These are phyloP conservation scores for Nemania sp. DNA, from an alignment of 2,329 filamentous ascomycete species.

Conservation along the genomic window DNA sequence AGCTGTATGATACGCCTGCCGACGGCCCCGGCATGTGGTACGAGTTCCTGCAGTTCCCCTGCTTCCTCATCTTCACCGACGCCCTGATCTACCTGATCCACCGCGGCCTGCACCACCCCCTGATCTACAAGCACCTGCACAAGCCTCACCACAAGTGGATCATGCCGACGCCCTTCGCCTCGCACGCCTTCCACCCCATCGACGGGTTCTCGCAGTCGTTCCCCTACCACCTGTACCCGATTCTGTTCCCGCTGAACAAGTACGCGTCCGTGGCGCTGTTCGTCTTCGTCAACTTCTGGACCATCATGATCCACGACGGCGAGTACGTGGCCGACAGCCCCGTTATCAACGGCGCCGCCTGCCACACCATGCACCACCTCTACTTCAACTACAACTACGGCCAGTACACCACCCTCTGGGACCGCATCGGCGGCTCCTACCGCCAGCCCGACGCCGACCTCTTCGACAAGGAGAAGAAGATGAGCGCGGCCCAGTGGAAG, in stretches of 20 bases:
- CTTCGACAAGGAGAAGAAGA: slow-evolving; percentile 83
- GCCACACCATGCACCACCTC: slow-evolving; percentile 89
- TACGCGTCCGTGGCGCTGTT: slow-evolving; percentile 85
- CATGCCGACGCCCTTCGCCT: slow-evolving; percentile 93
- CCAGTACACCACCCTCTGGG: slow-evolving; percentile 92
- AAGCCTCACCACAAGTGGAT: slow-evolving; percentile 99
- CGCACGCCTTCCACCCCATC: slow-evolving; percentile 91
- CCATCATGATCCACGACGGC: slow-evolving; percentile 92
- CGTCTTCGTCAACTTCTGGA: slow-evolving; percentile 95
- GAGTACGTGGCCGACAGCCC: slow-evolving; percentile 91
- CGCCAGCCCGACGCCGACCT: slow-evolving; percentile 82
- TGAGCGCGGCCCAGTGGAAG: slow-evolving; percentile 79
- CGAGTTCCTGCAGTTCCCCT: slow-evolving; percentile 79
- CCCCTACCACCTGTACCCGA: slow-evolving; percentile 92
- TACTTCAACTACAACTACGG: slow-evolving; percentile 93
- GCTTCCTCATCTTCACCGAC: slow-evolving; percentile 79
- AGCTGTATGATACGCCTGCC: slow-evolving; percentile 80
- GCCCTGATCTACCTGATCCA: slow-evolving; percentile 81
- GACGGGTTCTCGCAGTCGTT: slow-evolving; percentile 88
- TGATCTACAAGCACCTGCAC: slow-evolving; percentile 85
- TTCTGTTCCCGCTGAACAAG: slow-evolving; percentile 92
- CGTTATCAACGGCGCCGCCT: slow-evolving; percentile 92
- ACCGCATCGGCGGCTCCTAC: slow-evolving; percentile 85
- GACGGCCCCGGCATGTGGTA: slow-evolving; percentile 80
- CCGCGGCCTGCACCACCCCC: slow-evolving; percentile 72